phyloP scores from a whole-genome alignment of 2,329 filamentous ascomycete genomes.

The Colletotrichum brevisporum region DNA sequence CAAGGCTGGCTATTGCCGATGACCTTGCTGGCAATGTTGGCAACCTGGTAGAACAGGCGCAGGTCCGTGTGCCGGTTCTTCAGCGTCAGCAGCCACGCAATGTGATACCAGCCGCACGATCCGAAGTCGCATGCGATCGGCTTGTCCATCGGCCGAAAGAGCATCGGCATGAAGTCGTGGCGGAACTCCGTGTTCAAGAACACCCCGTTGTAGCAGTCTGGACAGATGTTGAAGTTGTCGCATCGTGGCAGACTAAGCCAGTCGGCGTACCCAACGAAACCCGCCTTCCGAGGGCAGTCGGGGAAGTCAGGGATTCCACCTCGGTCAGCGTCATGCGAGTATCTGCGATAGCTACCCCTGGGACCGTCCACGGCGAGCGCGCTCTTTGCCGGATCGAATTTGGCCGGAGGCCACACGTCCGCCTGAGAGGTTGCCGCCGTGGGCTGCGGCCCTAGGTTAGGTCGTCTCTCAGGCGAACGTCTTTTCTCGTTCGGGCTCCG shows the following conservation, averaged over 20 bases:
- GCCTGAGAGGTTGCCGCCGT: background rate
- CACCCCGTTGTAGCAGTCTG: constrained; percentile 80
- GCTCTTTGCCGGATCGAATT: constrained; percentile 59
- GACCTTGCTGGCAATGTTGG: constrained; percentile 68
- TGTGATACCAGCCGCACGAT: constrained; percentile 81
- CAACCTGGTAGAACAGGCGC: constrained; percentile 78
- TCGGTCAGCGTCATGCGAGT: constrained; percentile 66
- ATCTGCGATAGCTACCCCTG: constrained; percentile 65
- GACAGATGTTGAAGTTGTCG: constrained; percentile 84
- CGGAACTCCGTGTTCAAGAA: constrained; percentile 79
- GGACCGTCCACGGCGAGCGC: constrained; percentile 53
- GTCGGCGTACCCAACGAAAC: constrained; percentile 76
- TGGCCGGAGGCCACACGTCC: constrained; percentile 60
- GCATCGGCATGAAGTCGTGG: constrained; percentile 74
- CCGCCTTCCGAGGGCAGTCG: constrained; percentile 77
- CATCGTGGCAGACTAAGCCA: constrained; percentile 85
- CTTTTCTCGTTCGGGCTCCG: constrained; percentile 44
- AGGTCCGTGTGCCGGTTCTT: constrained; percentile 78
- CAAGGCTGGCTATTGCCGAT: constrained; percentile 64
- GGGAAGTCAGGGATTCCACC: constrained; percentile 67
- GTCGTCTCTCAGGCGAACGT: constrained; percentile 41
- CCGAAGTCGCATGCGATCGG: constrained; percentile 84
- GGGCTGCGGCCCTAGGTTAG: constrained; percentile 2
- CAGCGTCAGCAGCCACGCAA: constrained; percentile 85
- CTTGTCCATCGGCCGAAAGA: constrained; percentile 68